Percentiles rank a stretch among this genome's conserved stretches.
Conservation (phyloP, 805 yeast species). For the Wickerhamiella nectarea region DNA sequence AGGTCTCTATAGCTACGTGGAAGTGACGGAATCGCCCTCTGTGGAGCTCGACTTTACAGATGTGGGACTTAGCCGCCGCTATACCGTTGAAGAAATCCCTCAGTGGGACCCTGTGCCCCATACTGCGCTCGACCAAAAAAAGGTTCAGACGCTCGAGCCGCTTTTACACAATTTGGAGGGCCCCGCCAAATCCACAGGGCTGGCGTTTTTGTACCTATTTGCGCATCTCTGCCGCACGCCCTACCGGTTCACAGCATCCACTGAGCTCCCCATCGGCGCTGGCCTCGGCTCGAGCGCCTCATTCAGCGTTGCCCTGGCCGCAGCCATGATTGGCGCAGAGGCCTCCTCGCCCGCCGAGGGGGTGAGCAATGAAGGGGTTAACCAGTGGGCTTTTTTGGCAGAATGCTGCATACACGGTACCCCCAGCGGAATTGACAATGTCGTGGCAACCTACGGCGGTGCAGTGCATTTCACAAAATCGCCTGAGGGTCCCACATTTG, state of each 20-base stretch:
- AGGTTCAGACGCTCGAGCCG: conserved; percentile 13
- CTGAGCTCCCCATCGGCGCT: conserved; percentile 89
- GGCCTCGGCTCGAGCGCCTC: conserved; percentile 94
- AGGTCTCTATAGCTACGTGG: conserved; percentile 66
- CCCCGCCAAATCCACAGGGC: conserved; percentile 63
- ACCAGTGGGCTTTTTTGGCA: conserved; percentile 81
- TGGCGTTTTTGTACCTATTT: conserved; percentile 70
- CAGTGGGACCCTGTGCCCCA: conserved; percentile 22
- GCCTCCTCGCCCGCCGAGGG: neutral
- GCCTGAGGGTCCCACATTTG: conserved; percentile 35
- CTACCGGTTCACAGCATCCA: conserved; percentile 44
- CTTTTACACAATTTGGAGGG: conserved; percentile 16
- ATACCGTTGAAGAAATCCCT: conserved; percentile 52
- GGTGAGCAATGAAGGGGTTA: conserved; percentile 35
- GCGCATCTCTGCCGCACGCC: conserved; percentile 39
- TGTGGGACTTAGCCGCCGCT: conserved; percentile 47
- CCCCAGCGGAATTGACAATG: conserved; percentile 93
- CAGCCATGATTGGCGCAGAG: conserved; percentile 40
- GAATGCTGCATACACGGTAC: conserved; percentile 93
- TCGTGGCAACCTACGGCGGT: conserved; percentile 92
- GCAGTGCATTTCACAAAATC: conserved; percentile 80
- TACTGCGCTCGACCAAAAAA: conserved; percentile 8
- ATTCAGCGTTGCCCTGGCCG: conserved; percentile 66
- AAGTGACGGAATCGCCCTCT: conserved; percentile 37
- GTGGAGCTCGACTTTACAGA: conserved; percentile 73